phyloP scores from a whole-genome alignment of 2,329 filamentous ascomycete species.

The Drechslerella dactyloides region DNA sequence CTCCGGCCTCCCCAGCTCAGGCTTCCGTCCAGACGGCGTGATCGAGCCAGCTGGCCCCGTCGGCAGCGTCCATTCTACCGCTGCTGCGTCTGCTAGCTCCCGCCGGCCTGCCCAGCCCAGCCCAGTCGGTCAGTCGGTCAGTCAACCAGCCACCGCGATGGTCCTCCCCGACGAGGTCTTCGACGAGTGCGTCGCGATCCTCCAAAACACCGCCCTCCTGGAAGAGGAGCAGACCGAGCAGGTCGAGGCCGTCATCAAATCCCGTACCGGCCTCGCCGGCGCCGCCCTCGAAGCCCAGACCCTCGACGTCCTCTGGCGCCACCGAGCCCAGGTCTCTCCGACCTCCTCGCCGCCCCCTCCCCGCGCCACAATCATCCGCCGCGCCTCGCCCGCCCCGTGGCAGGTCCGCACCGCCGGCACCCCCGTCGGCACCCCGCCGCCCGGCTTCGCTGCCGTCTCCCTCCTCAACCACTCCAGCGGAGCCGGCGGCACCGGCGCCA shows the following conservation, averaged over 20 bases:
- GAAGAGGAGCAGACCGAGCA: conserved; percentile 96
- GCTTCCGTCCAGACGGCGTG: too few species aligned
- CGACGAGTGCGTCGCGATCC: conserved; percentile 85
- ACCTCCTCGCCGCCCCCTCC: conserved; percentile 78
- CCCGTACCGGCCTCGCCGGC: conserved; percentile 76
- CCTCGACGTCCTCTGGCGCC: conserved; percentile 87
- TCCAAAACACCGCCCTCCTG: conserved; percentile 68
- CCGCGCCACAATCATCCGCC: conserved; percentile 85
- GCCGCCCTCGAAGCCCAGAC: conserved; percentile 85
- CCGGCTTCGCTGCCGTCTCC: conserved; percentile 67
- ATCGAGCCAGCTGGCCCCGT: not conserved
- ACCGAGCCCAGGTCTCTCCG: conserved; percentile 70
- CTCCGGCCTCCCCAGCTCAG: not conserved
- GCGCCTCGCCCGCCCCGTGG: conserved; percentile 92
- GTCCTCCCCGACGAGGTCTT: conserved; percentile 82
- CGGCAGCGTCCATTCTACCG: too few species aligned
- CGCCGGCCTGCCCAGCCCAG: too few species aligned
- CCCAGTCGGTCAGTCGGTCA: too few species aligned
- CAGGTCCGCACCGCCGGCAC: conserved; percentile 74
- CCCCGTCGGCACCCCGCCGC: conserved; percentile 62
- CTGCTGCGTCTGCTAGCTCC: too few species aligned
- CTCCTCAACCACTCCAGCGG: conserved; percentile 58
- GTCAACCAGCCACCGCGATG: conserved; percentile 22
- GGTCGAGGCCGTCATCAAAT: conserved; percentile 82
- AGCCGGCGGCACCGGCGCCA: conserved; percentile 83